These are phyloP conservation scores for Parascedosporium putredinis DNA, from an alignment of 2,329 filamentous ascomycete genomes.

Conservation along the genomic window DNA sequence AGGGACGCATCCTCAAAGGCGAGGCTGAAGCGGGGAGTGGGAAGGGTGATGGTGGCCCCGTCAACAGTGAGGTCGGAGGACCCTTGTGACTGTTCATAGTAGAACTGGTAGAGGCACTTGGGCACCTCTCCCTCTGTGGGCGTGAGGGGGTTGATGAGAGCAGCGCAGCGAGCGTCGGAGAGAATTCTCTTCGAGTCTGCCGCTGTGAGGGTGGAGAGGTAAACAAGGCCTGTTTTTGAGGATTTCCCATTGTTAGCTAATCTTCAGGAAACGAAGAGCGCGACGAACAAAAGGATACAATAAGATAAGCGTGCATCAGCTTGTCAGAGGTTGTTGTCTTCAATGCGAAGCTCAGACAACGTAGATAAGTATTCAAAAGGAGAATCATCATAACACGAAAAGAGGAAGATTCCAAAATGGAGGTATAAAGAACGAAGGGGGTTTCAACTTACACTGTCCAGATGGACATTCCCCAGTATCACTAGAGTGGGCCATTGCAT, in stretches of 20 bases:
- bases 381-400: slow-evolving; percentile 71
- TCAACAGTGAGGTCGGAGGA: slow-evolving; percentile 5
- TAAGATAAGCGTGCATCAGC: slow-evolving; percentile 51
- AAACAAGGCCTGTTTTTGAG: slow-evolving; percentile 20
- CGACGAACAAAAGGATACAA: slow-evolving; percentile 12
- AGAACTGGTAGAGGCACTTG: slow-evolving; percentile 37
- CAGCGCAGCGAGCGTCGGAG: slow-evolving; percentile 27
- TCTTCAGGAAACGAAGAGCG: slow-evolving; percentile 4
- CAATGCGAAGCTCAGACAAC: slow-evolving; percentile 92
- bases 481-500: slow-evolving; percentile 65
- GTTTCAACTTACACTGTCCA: slow-evolving; percentile 75
- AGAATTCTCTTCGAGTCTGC: slow-evolving; percentile 25
- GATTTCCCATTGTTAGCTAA: slow-evolving; percentile 23
- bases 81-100: slow-evolving; percentile 40
- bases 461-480: slow-evolving; percentile 85
- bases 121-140: slow-evolving; percentile 12
- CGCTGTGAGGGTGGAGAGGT: slow-evolving; percentile 20
- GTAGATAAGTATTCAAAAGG: slow-evolving; percentile 97
- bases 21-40: slow-evolving; percentile 51
- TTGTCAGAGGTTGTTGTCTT: slow-evolving; percentile 83
- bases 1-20: slow-evolving; percentile 65
- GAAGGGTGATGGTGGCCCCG: slow-evolving; percentile 43
- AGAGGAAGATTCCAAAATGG: slow-evolving; percentile 12
- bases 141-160: slow-evolving; percentile 25
- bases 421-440: slow-evolving; percentile 8